Conservation (phyloP, 257 asterid species). For the Verbascum thapsus region DNA sequence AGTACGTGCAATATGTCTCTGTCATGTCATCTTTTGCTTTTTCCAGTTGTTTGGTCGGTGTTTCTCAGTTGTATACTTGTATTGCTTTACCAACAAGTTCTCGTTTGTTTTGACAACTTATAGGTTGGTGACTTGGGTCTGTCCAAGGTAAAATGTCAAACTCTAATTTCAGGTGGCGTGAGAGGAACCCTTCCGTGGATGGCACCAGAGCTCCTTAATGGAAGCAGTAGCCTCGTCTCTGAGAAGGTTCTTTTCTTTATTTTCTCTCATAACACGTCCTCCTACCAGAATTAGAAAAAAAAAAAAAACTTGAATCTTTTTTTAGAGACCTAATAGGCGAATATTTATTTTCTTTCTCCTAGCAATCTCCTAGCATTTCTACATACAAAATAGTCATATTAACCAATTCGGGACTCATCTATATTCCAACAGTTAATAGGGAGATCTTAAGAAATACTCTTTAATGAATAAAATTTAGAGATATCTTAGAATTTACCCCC, state of each 20-base stretch:
- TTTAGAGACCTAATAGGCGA: not conserved
- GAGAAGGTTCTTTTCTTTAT: constrained; percentile 64
- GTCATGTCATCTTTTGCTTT: not conserved
- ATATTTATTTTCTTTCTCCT: not conserved
- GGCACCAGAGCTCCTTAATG: constrained; percentile 99
- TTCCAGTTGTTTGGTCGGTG: not conserved
- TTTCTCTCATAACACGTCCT: constrained; percentile 4
- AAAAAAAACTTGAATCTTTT: not conserved
- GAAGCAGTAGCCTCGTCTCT: constrained; percentile 94
- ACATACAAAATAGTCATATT: too few relatives aligned
- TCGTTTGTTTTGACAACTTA: constrained; percentile 5
- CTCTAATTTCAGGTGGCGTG: constrained; percentile 96
- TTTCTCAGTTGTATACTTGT: constrained; percentile 2
- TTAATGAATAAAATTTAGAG: too few relatives aligned
- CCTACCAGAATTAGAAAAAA: too few relatives aligned
- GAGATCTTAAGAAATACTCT: too few relatives aligned
- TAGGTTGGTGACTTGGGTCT: constrained; percentile 99
- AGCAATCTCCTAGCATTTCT: too few relatives aligned
- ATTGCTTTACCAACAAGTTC: constrained; percentile 5
- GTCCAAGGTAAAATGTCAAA: constrained; percentile 94
- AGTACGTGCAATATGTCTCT: not conserved
- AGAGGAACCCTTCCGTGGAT: constrained; percentile 99
- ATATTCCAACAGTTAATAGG: too few relatives aligned
- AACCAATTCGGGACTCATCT: too few relatives aligned
- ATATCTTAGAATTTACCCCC: too few relatives aligned